A percentile compares a stretch with the other conserved stretches of the same genome.
Evolutionary conservation across 495 filamentous ascomycete genomes (phyloP).

Genomic region (Podospora fimiseda): DNA sequence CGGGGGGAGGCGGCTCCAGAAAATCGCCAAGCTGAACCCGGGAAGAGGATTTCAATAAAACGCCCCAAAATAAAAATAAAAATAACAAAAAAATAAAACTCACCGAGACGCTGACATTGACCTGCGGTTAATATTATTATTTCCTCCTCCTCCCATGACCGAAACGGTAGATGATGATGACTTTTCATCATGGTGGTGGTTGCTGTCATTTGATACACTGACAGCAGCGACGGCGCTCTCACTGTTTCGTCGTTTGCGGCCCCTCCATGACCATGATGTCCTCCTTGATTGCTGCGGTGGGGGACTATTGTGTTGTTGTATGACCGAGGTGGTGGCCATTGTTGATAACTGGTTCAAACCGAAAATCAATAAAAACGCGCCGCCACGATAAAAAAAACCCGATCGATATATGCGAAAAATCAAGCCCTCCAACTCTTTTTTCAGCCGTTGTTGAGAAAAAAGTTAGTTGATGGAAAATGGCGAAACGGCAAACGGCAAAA

Average conservation of each 20-base stretch:
- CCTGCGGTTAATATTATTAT: conserved; percentile 11
- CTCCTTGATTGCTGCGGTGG: not conserved
- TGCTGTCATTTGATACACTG: too few relatives aligned
- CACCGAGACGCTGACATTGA: conserved; percentile 15
- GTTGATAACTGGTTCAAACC: not conserved
- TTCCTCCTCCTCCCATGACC: not conserved
- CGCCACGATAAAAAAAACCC: not conserved
- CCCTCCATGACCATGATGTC: conserved; percentile 8
- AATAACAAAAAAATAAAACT: conserved; percentile 7
- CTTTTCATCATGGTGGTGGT: conserved; percentile 6
- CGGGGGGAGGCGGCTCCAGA: too few relatives aligned
- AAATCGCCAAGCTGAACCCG: too few relatives aligned
- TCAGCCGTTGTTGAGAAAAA: not conserved
- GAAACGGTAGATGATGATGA: too few relatives aligned
- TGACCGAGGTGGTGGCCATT: not conserved
- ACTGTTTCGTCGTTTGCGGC: conserved; percentile 9
- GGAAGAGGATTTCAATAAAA: too few relatives aligned
- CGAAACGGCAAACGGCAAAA: too few relatives aligned
- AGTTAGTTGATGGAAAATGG: too few relatives aligned
- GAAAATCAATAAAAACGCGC: too few relatives aligned
- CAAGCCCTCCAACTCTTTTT: not conserved
- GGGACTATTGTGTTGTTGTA: not conserved
- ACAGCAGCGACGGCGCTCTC: conserved; percentile 5
- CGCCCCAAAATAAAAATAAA: not conserved
- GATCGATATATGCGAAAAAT: not conserved